These are phyloP conservation scores for Mantamonas sphyraenae DNA, from an alignment of 78 protist genomes.

Conservation along the genomic window DNA sequence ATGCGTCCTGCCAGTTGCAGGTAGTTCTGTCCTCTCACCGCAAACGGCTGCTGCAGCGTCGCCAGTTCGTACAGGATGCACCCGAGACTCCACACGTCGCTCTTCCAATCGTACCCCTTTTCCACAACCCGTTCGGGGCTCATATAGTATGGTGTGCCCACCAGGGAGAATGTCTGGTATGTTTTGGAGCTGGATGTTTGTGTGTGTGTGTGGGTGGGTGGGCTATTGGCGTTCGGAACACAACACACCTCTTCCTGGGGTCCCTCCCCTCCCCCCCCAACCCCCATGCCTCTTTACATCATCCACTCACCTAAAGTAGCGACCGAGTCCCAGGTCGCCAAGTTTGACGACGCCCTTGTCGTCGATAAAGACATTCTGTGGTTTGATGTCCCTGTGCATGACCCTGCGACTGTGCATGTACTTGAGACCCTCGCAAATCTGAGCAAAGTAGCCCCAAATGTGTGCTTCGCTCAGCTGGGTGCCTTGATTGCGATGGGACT, in stretches of 20 bases:
- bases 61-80: slow-evolving; percentile 42
- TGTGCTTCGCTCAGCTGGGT: slow-evolving; percentile 1
- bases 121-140: slow-evolving; percentile 59
- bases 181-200: too few species aligned
- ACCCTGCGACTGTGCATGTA: slow-evolving; percentile 24
- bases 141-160: slow-evolving; percentile 75
- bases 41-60: too few species aligned
- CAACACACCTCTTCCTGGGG: too few species aligned
- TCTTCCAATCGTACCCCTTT: background rate
- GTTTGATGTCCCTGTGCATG: slow-evolving; percentile 49
- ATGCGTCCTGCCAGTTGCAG: too few species aligned
- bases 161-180: too few species aligned
- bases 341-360: slow-evolving; percentile 26
- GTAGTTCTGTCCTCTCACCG: too few species aligned
- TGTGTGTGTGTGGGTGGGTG: too few species aligned
- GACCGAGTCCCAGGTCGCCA: slow-evolving; percentile 50
- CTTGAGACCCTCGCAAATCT: slow-evolving; percentile 25
- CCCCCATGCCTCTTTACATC: too few species aligned
- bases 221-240: too few species aligned
- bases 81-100: slow-evolving; percentile 59
- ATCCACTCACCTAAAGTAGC: slow-evolving; percentile 7
- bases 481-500: background rate
- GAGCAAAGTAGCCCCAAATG: slow-evolving; percentile 24
- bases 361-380: slow-evolving; percentile 36
- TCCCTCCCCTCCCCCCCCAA: too few species aligned